Percentiles rank a stretch among this genome's conserved stretches.
phyloP scores from a whole-genome alignment of 2,329 filamentous ascomycete species.

The Pseudogymnoascus sp. region DNA sequence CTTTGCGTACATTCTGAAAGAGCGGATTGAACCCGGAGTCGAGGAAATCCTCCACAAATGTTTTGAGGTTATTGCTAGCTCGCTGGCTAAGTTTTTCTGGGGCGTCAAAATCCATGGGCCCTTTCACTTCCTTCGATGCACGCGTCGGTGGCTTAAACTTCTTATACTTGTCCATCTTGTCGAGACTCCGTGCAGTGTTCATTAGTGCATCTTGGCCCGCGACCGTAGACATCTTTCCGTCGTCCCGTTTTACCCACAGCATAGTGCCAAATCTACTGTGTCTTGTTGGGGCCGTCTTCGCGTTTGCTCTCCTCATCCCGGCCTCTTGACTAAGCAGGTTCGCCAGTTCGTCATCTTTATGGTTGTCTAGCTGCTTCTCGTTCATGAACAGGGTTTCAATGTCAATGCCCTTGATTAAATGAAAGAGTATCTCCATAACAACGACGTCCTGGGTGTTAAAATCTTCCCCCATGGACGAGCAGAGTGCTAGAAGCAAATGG shows the following conservation, averaged over 20 bases:
- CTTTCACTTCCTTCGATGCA: constrained; percentile 51
- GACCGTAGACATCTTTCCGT: constrained; percentile 69
- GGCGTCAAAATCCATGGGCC: constrained; percentile 68
- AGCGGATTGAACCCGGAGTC: constrained; percentile 93
- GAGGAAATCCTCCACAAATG: constrained; percentile 86
- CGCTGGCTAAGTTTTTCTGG: constrained; percentile 60
- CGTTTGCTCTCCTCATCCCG: constrained; percentile 69
- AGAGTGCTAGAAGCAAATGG: constrained; percentile 72
- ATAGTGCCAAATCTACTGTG: constrained; percentile 96
- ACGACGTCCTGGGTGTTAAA: constrained; percentile 83
- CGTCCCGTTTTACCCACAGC: constrained; percentile 88
- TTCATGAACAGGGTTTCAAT: constrained; percentile 78
- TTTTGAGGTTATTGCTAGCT: constrained; percentile 68
- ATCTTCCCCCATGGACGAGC: constrained; percentile 89
- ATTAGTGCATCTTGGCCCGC: constrained; percentile 81
- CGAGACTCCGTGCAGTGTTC: constrained; percentile 61
- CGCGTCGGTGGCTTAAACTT: constrained; percentile 76
- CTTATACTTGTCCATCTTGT: constrained; percentile 87
- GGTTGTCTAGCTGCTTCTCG: constrained; percentile 59
- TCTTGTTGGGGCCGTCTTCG: constrained; percentile 69
- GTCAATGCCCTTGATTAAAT: constrained; percentile 84
- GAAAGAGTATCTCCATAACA: constrained; percentile 87
- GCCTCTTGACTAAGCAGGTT: constrained; percentile 73
- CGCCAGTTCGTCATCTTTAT: constrained; percentile 65
- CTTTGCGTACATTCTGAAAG: constrained; percentile 76